phyloP scores from a whole-genome alignment of 805 yeast genomes.

The Saturnispora halmiae region DNA sequence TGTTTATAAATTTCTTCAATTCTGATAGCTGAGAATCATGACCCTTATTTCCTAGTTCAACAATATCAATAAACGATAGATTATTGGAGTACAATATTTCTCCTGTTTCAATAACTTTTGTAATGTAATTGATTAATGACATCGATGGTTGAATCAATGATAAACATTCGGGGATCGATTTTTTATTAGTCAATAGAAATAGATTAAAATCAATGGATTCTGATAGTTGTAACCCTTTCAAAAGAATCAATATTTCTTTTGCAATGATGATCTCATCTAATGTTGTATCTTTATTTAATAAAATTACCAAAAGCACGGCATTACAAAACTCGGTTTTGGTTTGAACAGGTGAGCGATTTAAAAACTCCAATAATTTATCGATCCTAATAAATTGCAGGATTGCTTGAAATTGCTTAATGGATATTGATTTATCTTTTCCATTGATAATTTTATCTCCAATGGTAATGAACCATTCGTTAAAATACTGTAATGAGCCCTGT shows the following conservation, averaged over 20 bases:
- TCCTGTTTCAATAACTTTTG: constrained; percentile 22
- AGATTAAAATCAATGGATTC: constrained; percentile 3
- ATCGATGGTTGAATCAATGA: constrained; percentile 14
- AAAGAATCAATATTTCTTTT: constrained; percentile 21
- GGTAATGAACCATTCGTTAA: constrained; percentile 18
- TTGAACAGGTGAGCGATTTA: constrained; percentile 4
- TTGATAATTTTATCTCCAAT: constrained; percentile 14
- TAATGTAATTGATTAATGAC: constrained; percentile 13
- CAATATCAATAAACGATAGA: constrained; percentile 21
- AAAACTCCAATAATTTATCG: constrained; percentile 14
- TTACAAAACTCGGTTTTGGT: constrained; percentile 1
- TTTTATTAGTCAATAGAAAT: background rate
- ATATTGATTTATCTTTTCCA: constrained; percentile 5
- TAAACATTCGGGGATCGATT: constrained; percentile 5
- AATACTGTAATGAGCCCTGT: constrained; percentile 12
- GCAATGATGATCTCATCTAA: constrained; percentile 20
- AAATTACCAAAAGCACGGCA: constrained; percentile 18
- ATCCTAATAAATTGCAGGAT: constrained; percentile 19
- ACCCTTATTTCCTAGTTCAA: constrained; percentile 16
- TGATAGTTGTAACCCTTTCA: constrained; percentile 13
- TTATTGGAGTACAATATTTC: constrained; percentile 24
- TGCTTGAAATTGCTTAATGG: constrained; percentile 10
- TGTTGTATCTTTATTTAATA: constrained; percentile 21
- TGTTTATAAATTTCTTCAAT: constrained; percentile 21
- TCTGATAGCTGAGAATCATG: constrained; percentile 19